Percentiles rank a stretch among this genome's conserved stretches.
phyloP scores from a whole-genome alignment of 495 filamentous ascomycete genomes.

The Penicillium robsamsonii region DNA sequence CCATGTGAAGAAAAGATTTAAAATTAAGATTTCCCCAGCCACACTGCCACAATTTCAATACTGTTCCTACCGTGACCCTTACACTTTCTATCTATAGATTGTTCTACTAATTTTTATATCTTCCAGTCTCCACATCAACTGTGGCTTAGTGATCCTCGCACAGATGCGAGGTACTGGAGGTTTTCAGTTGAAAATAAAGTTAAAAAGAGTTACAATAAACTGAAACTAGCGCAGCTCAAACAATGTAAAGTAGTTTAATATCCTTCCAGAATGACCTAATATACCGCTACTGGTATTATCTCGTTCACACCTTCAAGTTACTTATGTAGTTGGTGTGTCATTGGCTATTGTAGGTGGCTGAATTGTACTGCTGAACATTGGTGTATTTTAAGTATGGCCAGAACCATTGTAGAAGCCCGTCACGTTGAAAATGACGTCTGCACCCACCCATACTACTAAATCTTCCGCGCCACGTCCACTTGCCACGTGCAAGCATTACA shows the following conservation, averaged over 20 bases:
- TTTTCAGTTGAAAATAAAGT: background rate
- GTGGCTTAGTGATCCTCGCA: background rate
- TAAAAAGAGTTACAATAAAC: background rate
- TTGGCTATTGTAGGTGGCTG: background rate
- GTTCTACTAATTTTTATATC: too few species aligned
- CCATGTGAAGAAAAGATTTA: conserved; percentile 12
- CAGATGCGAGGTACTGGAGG: background rate
- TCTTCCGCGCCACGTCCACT: background rate
- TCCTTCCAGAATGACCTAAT: background rate
- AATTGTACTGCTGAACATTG: background rate
- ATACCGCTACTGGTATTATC: background rate
- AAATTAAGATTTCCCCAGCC: conserved; percentile 7
- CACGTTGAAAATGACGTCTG: conserved; percentile 6
- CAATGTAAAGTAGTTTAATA: background rate
- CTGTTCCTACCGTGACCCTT: background rate
- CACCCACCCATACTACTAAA: background rate
- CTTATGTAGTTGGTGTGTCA: background rate
- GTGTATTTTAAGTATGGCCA: background rate
- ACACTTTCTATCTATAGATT: conserved; percentile 1
- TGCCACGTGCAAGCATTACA: background rate
- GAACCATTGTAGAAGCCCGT: background rate
- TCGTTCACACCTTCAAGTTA: background rate
- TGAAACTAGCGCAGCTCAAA: background rate
- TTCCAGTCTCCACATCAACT: background rate
- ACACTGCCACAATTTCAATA: conserved; percentile 3